Percentiles rank a stretch among this genome's conserved stretches.
These are phyloP conservation scores for Coemansia asiatica DNA, from an alignment of 192 early-diverging fungal genomes.

Conservation along the genomic window DNA sequence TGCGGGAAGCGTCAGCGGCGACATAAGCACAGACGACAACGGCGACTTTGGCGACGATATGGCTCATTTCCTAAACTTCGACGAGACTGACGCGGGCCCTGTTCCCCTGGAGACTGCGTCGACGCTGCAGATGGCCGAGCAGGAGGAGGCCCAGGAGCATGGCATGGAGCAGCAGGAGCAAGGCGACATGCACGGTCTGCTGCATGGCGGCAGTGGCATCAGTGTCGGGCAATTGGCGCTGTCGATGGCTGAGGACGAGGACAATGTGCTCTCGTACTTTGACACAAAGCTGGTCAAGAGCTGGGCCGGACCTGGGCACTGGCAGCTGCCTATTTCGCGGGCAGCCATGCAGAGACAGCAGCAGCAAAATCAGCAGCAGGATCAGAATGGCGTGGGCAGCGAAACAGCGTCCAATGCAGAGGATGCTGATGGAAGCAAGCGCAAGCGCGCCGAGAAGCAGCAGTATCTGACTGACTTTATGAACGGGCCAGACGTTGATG, in stretches of 20 bases:
- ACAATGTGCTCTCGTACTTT: slow-evolving; percentile 84
- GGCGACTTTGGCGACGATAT: slow-evolving; percentile 45
- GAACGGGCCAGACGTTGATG: slow-evolving; percentile 60
- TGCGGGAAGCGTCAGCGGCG: slow-evolving; percentile 17
- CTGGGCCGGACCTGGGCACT: slow-evolving; percentile 95
- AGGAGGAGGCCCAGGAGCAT: slow-evolving; percentile 26
- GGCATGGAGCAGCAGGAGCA: not conserved
- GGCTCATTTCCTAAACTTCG: slow-evolving; percentile 46
- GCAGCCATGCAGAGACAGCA: slow-evolving; percentile 47
- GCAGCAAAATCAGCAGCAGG: slow-evolving; percentile 16
- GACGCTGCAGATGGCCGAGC: slow-evolving; percentile 37
- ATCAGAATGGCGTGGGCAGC: slow-evolving; percentile 17
- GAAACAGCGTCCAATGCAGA: slow-evolving; percentile 24
- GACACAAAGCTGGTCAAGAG: slow-evolving; percentile 74
- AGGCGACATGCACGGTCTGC: slow-evolving; percentile 10
- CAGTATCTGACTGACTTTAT: slow-evolving; percentile 63
- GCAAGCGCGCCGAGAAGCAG: slow-evolving; percentile 55
- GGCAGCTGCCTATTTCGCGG: slow-evolving; percentile 66
- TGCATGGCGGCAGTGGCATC: slow-evolving; percentile 21
- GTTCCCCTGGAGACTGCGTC: slow-evolving; percentile 42
- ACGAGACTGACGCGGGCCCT: slow-evolving; percentile 43
- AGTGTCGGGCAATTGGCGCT: slow-evolving; percentile 41
- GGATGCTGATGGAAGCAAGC: slow-evolving; percentile 41
- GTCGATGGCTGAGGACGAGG: slow-evolving; percentile 54
- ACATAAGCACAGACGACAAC: slow-evolving; percentile 17